Base-by-base conservation (phyloP, 2,329 filamentous ascomycete genomes). In the Diaporthe sp. region DNA sequence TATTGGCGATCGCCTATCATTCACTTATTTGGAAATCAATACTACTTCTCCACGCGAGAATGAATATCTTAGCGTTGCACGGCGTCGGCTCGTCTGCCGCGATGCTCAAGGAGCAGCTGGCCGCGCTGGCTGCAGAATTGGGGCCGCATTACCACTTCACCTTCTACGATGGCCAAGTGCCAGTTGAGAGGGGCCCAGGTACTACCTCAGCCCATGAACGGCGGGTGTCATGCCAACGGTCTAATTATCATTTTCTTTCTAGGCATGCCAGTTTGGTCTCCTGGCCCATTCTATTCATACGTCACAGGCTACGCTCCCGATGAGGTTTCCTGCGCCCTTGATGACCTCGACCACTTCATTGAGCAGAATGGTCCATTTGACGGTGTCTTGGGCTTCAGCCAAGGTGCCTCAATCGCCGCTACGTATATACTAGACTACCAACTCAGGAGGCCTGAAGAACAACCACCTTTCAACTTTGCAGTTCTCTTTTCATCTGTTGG, bases 301-400 rank as follows among this genome's bases (percentile, higher is more conserved):
- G 25, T 39, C 8, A 57, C 28, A 17, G 67, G 67, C 3, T 71
- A 71, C 31, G 12, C 67, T 12, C 67, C 67, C 6, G 9, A 8
- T 17, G 47, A 71, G 12, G 13, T 71, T 4, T 12, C 8, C 1
- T 13, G 57, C 15, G 49, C 67, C n/a, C 44, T 71, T 8, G 67
- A 71, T 9, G 49, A 71, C 51, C 25, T 71, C 5, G 67, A 71
- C 34, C 3, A 53, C 5, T 71, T 71, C 49, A 53, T 71, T 17
- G 20, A 55, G n/a, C 10, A 71, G 3, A 7, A 55, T 1, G 67
- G 67, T n/a, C 67, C 67, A 13, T 71, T 71, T 42, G 67, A 71
- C 37, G 67, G 67, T 12, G 37, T 71, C 5, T 12, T 71, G 3
- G 67, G 67, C 34, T 71, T 71, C 49, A 71, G 67, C 67, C 67